Percentiles rank a stretch among this genome's conserved stretches.
These are phyloP conservation scores for Sedum album DNA, from an alignment of 164 flowering plant genomes.

Conservation along the genomic window DNA sequence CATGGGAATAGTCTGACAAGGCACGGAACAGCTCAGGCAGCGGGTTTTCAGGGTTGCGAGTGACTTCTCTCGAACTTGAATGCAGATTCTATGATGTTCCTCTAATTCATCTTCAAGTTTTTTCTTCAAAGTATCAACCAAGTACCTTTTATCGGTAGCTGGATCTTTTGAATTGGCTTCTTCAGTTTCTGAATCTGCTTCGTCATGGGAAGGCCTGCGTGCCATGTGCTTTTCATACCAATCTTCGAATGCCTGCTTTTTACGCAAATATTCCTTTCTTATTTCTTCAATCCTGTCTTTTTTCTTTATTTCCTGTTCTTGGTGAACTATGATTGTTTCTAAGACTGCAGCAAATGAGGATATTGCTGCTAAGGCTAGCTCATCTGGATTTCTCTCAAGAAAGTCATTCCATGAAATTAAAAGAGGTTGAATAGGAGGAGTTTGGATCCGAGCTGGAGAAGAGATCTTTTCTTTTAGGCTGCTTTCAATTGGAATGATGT, in stretches of 20 bases:
- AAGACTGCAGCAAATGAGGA: conserved; percentile 61
- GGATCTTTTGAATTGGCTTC: conserved; percentile 40
- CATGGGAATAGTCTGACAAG: conserved; percentile 51
- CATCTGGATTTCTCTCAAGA: conserved; percentile 72
- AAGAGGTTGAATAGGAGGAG: conserved; percentile 64
- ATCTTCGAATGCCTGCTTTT: conserved; percentile 50
- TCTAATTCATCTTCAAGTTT: conserved; percentile 65
- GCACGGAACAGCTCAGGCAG: conserved; percentile 81
- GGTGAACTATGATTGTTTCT: conserved; percentile 45
- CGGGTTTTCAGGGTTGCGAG: conserved; percentile 56
- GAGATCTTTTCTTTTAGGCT: conserved; percentile 64
- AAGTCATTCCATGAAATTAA: conserved; percentile 58
- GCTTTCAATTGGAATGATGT: conserved; percentile 81
- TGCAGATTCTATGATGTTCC: conserved; percentile 48
- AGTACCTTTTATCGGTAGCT: conserved; percentile 40
- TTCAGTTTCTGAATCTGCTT: conserved; percentile 42
- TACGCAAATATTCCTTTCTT: conserved; percentile 42
- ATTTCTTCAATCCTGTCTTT: conserved; percentile 72
- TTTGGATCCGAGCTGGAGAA: conserved; percentile 49
- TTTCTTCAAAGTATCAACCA: conserved; percentile 62
- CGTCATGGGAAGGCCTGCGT: conserved; percentile 32
- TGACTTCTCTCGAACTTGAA: conserved; percentile 85
- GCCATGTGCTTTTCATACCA: conserved; percentile 63
- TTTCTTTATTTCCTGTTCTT: conserved; percentile 68
- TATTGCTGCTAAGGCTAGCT: conserved; percentile 53